Evolutionary conservation across 1,284 basidiomycete species (phyloP).

Genomic region (Amylostereum areolatum): DNA sequence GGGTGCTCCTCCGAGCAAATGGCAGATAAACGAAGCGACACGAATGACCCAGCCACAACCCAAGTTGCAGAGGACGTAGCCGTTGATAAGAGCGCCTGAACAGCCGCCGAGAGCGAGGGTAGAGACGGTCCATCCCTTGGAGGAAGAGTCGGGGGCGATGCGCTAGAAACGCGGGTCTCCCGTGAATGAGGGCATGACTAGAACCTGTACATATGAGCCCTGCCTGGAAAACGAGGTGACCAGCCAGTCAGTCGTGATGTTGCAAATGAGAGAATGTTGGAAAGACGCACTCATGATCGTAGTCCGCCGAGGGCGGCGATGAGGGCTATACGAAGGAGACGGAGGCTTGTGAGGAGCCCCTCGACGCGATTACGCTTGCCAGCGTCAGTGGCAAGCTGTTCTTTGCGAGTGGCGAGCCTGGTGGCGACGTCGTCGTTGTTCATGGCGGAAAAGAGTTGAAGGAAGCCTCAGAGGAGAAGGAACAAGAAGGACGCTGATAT

Average conservation of each 20-base stretch:
- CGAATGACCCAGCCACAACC: slow-evolving; percentile 20
- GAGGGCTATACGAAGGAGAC: neutral
- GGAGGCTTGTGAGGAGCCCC: neutral
- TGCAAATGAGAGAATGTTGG: no score
- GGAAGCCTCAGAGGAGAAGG: no score
- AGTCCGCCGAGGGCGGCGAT: neutral
- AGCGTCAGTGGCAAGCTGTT: neutral
- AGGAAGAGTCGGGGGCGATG: slow-evolving; percentile 19
- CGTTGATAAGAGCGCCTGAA: slow-evolving; percentile 18
- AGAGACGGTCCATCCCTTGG: slow-evolving; percentile 21
- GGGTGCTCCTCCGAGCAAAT: slow-evolving; percentile 16
- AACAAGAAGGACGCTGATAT: no score
- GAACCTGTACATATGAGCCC: slow-evolving; percentile 16
- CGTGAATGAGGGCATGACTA: slow-evolving; percentile 20
- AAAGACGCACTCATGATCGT: neutral
- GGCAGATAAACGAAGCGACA: slow-evolving; percentile 16
- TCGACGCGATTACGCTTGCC: neutral
- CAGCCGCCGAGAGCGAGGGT: slow-evolving; percentile 19
- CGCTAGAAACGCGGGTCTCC: slow-evolving; percentile 16
- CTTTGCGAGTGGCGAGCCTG: neutral
- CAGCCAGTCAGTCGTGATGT: no score
- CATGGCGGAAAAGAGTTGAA: no score
- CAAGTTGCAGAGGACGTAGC: slow-evolving; percentile 19
- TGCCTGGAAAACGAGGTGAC: no score
- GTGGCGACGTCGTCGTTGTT: no score